Conservation (phyloP, 2,329 filamentous ascomycete genomes). For the Falciphora oryzae region DNA sequence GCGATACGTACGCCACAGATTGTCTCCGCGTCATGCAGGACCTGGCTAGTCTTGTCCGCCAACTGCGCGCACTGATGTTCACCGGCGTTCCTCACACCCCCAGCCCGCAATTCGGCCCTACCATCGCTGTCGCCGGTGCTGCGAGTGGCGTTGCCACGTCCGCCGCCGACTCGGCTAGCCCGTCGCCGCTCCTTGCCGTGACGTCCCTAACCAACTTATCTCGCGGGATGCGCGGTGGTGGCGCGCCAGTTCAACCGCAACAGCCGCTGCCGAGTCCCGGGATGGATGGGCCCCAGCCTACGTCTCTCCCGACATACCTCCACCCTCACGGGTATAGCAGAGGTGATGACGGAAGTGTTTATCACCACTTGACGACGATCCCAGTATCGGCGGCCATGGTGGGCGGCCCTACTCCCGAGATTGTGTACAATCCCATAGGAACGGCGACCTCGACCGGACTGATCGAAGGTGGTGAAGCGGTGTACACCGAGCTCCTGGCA, state of each 20-base stretch:
- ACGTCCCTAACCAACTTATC: neutral
- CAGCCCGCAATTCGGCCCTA: conserved; percentile 4
- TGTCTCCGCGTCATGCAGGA: conserved; percentile 11
- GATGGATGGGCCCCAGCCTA: neutral
- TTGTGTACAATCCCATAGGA: neutral
- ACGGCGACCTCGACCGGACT: neutral
- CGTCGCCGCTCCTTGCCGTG: neutral
- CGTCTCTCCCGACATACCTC: neutral
- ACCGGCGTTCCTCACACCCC: conserved; percentile 8
- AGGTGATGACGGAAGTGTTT: neutral
- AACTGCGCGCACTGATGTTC: conserved; percentile 11
- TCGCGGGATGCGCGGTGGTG: too few species aligned
- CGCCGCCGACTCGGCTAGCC: neutral
- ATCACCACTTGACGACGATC: neutral
- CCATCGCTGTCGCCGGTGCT: neutral
- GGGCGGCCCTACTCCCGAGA: neutral
- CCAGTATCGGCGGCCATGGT: neutral
- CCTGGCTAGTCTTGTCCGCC: conserved; percentile 8
- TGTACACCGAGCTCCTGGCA: conserved; percentile 9
- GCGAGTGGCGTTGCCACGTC: neutral
- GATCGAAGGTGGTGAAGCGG: conserved; percentile 2
- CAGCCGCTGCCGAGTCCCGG: neutral
- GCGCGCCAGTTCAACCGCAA: neutral
- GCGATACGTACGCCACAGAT: conserved; percentile 30
- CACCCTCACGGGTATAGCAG: neutral